Evolutionary conservation across 2,329 filamentous ascomycete species (phyloP).

Genomic region (Alternaria atra): DNA sequence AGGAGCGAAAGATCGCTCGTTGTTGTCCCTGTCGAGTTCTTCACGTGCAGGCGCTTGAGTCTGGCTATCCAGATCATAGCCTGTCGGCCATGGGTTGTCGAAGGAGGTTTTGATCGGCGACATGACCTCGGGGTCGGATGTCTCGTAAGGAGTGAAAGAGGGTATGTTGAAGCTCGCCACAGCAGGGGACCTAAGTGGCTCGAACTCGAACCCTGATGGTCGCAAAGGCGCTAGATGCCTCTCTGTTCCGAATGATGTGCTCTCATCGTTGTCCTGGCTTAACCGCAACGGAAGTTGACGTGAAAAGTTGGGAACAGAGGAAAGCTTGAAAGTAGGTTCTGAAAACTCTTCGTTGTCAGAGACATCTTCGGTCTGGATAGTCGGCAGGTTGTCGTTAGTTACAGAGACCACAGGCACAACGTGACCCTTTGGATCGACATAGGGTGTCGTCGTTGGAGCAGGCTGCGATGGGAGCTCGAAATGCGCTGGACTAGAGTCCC

Average conservation of each 20-base stretch:
- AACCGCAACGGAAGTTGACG: conserved; percentile 47
- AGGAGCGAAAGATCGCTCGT: conserved; percentile 27
- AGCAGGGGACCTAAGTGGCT: conserved; percentile 40
- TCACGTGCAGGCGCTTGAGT: conserved; percentile 18
- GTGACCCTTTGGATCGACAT: conserved; percentile 51
- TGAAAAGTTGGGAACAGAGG: conserved; percentile 50
- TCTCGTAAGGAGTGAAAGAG: conserved; percentile 25
- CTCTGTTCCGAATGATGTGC: conserved; percentile 18
- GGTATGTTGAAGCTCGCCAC: conserved; percentile 26
- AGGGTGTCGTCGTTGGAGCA: conserved; percentile 40
- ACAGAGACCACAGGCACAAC: conserved; percentile 49
- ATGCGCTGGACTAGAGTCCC: conserved; percentile 49
- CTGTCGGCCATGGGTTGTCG: conserved; percentile 41
- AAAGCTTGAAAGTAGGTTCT: conserved; percentile 26
- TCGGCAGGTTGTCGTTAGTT: conserved; percentile 33
- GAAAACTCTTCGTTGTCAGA: conserved; percentile 17
- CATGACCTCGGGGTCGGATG: conserved; percentile 31
- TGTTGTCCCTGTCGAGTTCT: conserved; percentile 14
- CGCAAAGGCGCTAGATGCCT: conserved; percentile 28
- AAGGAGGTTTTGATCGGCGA: conserved; percentile 45
- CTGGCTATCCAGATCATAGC: conserved; percentile 31
- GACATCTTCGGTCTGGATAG: conserved; percentile 11
- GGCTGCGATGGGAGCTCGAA: conserved; percentile 45
- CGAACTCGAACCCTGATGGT: conserved; percentile 35
- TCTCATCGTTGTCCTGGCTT: conserved; percentile 24